phyloP scores from a whole-genome alignment of 2,329 filamentous ascomycete genomes.

The Xylogone sp. region DNA sequence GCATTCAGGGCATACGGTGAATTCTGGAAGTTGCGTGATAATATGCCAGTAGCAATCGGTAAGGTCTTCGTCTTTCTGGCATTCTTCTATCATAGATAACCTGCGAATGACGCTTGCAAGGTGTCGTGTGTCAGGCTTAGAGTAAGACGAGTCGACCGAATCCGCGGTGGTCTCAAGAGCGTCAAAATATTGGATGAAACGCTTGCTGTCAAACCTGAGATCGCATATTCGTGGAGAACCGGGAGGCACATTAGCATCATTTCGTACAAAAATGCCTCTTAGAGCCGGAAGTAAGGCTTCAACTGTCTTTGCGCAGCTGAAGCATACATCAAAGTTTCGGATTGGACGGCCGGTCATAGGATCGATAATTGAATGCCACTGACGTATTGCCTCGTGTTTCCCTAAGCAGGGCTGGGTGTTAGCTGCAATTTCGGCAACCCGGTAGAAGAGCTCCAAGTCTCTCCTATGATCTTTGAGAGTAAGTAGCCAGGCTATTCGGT shows the following conservation, averaged over 20 bases:
- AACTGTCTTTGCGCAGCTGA: conserved; percentile 67
- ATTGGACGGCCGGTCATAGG: conserved; percentile 60
- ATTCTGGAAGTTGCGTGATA: conserved; percentile 69
- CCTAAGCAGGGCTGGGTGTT: conserved; percentile 56
- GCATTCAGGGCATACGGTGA: conserved; percentile 85
- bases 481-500: conserved; percentile 78
- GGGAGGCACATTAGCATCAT: conserved; percentile 29
- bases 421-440: conserved; percentile 60
- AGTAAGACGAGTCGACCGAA: conserved; percentile 33
- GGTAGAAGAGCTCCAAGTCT: conserved; percentile 66
- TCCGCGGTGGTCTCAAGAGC: conserved; percentile 55
- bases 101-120: conserved; percentile 20
- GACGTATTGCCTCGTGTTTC: conserved; percentile 48
- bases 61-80: conserved; percentile 38
- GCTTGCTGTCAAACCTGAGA: conserved; percentile 56
- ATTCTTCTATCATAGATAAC: conserved; percentile 20
- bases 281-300: conserved; percentile 72
- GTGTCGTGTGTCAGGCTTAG: conserved; percentile 19
- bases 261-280: conserved; percentile 56
- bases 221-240: conserved; percentile 59
- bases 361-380: conserved; percentile 75
- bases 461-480: conserved; percentile 66
- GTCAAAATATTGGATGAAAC: conserved; percentile 59
- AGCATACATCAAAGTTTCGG: conserved; percentile 71
- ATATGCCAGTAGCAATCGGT: conserved; percentile 71